phyloP scores from a whole-genome alignment of 179 eudicot genomes.

The Gypsophila paniculata region DNA sequence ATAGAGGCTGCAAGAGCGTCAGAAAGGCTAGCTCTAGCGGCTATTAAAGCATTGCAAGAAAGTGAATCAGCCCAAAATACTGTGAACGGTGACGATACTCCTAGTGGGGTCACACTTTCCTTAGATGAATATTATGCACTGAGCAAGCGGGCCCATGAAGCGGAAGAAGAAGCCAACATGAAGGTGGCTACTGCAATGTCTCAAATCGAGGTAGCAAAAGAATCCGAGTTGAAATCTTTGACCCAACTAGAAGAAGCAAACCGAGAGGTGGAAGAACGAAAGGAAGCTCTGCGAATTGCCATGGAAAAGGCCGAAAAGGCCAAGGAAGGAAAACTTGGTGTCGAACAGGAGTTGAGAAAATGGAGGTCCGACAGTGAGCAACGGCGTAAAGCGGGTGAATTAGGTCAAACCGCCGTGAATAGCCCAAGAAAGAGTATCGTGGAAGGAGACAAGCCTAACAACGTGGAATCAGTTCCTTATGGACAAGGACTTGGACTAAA shows the following conservation, averaged over 20 bases:
- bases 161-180: conserved; percentile 66
- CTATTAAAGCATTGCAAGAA: conserved; percentile 68
- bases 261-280: conserved; percentile 46
- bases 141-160: conserved; percentile 71
- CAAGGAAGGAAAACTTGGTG: conserved; percentile 69
- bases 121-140: conserved; percentile 80
- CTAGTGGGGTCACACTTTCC: conserved; percentile 56
- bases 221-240: conserved; percentile 53
- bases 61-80: conserved; percentile 46
- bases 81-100: conserved; percentile 26
- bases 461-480: conserved; percentile 22
- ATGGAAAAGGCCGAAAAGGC: conserved; percentile 71
- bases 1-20: conserved; percentile 84
- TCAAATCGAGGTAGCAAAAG: conserved; percentile 64
- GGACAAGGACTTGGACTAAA: conserved; percentile 32
- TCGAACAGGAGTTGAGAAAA: conserved; percentile 78
- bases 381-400: conserved; percentile 55
- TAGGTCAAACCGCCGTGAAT: conserved; percentile 27
- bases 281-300: conserved; percentile 59
- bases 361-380: conserved; percentile 79
- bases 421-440: conserved; percentile 50
- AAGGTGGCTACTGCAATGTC: conserved; percentile 59
- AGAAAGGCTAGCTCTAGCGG: conserved; percentile 66
- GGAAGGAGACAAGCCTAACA: too few relatives aligned
- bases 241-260: conserved; percentile 56